A percentile compares a stretch with the other conserved stretches of the same genome.
phyloP scores from a whole-genome alignment of 2,329 filamentous ascomycete genomes.

The Ilyonectria robusta region DNA sequence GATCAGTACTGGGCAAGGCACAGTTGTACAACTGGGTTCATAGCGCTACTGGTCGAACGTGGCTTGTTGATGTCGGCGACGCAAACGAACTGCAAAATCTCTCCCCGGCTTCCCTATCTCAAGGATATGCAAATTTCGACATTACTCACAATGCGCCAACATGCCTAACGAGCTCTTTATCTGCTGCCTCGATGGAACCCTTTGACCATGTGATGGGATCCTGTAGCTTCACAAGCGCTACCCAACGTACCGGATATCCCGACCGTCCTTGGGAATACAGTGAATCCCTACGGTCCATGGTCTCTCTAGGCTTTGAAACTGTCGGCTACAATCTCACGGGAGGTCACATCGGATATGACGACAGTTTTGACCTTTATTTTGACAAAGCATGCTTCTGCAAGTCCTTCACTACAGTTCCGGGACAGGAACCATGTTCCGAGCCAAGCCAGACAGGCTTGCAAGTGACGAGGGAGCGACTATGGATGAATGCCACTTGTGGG shows the following conservation, averaged over 20 bases:
- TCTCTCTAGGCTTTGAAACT: conserved; percentile 28
- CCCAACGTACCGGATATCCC: conserved; percentile 23
- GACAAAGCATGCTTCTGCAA: conserved; percentile 36
- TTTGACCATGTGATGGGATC: conserved; percentile 26
- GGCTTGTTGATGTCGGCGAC: conserved; percentile 34
- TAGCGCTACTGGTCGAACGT: conserved; percentile 17
- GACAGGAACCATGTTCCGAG: conserved; percentile 23
- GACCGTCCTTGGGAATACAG: conserved; percentile 37
- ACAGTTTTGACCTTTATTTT: conserved; percentile 21
- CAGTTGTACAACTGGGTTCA: conserved; percentile 32
- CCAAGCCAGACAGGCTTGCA: not conserved
- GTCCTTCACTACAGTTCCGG: not conserved
- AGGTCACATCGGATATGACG: not conserved
- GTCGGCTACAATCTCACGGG: conserved; percentile 25
- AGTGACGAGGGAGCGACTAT: conserved; percentile 14
- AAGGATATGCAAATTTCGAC: conserved; percentile 16
- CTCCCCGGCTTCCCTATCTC: not conserved
- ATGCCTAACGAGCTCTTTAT: conserved; percentile 19
- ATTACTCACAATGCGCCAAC: conserved; percentile 15
- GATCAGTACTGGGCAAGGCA: conserved; percentile 34
- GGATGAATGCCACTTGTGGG: conserved; percentile 34
- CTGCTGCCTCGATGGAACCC: not conserved
- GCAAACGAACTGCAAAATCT: conserved; percentile 5
- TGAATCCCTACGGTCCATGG: conserved; percentile 4
- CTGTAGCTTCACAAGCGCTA: conserved; percentile 27